Evolutionary conservation across 75 land plant genomes (phyloP), one percentile per base, ranked within the genome.

Genomic region (Selaginella moellendorffii): DNA sequence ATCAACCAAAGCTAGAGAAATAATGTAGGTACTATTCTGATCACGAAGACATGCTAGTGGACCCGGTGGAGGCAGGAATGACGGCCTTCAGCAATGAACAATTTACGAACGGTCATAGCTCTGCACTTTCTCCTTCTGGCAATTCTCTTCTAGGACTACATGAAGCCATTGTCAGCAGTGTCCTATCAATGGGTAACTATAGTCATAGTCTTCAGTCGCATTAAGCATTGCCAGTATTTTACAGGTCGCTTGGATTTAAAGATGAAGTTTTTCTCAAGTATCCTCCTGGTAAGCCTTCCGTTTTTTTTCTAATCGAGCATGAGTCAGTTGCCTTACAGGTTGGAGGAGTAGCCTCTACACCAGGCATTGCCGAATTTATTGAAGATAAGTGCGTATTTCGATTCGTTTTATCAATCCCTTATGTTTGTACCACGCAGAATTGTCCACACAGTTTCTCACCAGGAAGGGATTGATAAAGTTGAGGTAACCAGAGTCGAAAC

Each of bases 301-400:
- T 5, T 36, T 36, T 14, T 36, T 36, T 5, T 36, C 14, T 36
- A 36, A 36, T 36, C 46, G 14, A n/a, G 14, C 46, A 14, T 36
- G 5, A 36, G 10, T 36, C 5, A 5, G 46, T 5, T 36, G 46
- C 14, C n/a, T 36, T 36, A 14, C 14, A 91, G 97, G 77, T 85
- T 54, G 98, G 98, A 66, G 98, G 98, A 27, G 90, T 80, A 21
- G 95, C 86, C 24, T 67, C 77, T 70, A 85, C 95, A 1, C 27
- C 61, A 69, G 95, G 90, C 36, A 80, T 93, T 58, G 74, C 85
- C 54, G 77, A 78, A 67, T 82, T 77, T 28, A 73, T 88, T 51
- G 98, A 93, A 65, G 90, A 88, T 9, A 88, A 91, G 97, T 91
- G n/a, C n/a, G n/a, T n/a, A n/a, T n/a, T n/a, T n/a, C n/a, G n/a